phyloP scores from a whole-genome alignment of 352 stramenopile species.

The Phytophthora parvispora region DNA sequence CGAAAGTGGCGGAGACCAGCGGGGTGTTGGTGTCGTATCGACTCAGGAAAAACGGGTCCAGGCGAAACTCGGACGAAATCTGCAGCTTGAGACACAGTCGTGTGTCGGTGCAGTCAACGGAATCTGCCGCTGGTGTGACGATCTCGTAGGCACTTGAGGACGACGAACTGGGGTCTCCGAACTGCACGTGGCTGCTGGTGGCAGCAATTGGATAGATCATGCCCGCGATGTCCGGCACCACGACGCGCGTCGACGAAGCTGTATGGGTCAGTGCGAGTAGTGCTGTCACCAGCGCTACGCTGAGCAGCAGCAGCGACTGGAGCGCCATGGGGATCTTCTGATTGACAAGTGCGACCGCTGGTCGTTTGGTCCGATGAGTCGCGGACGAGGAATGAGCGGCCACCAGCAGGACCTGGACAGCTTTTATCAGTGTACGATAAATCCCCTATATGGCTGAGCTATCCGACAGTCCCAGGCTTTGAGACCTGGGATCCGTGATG shows the following conservation, averaged over 20 bases:
- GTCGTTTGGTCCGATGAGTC: background rate
- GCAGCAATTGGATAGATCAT: conserved; percentile 39
- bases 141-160: conserved; percentile 17
- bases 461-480: no score
- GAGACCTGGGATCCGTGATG: no score
- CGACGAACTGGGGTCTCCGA: conserved; percentile 7
- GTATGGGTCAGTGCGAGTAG: background rate
- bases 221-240: conserved; percentile 38
- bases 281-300: background rate
- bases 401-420: background rate
- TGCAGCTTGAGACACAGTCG: conserved; percentile 41
- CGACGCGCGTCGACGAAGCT: conserved; percentile 1
- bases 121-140: background rate
- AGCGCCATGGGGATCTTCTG: background rate
- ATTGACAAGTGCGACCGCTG: conserved; percentile 2
- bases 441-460: no score
- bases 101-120: background rate
- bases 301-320: background rate
- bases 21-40: conserved; percentile 29
- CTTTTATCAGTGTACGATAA: background rate
- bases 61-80: conserved; percentile 33
- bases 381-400: background rate
- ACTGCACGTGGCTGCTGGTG: conserved; percentile 20
- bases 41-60: conserved; percentile 41
- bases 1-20: conserved; percentile 40